A percentile compares a stretch with the other conserved stretches of the same genome.
phyloP scores from a whole-genome alignment of 768 basidiomycete species.

The Mrakia gelida region DNA sequence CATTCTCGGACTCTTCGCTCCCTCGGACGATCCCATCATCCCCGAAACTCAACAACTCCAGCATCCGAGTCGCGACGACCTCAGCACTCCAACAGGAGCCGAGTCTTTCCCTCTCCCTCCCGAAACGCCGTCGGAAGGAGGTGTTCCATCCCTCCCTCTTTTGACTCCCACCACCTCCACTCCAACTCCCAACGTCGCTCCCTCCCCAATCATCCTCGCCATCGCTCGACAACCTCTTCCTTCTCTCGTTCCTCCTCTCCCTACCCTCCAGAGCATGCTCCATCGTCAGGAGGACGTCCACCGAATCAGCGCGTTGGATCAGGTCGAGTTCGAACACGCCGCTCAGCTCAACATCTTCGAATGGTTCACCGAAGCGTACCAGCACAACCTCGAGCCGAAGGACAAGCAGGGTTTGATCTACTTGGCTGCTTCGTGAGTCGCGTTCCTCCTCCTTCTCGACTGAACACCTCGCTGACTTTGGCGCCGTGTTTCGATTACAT shows the following conservation, averaged over 20 bases:
- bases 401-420: slow-evolving; percentile 64
- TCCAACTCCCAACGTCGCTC: background rate
- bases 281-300: slow-evolving; percentile 67
- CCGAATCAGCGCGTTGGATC: slow-evolving; percentile 65
- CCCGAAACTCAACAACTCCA: background rate
- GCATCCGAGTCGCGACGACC: background rate
- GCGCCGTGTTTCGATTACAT: too few species aligned
- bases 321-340: slow-evolving; percentile 72
- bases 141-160: background rate
- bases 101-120: background rate
- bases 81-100: background rate
- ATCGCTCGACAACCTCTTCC: background rate
- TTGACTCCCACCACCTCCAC: background rate
- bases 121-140: background rate
- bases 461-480: background rate
- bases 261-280: slow-evolving; percentile 39
- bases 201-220: background rate
- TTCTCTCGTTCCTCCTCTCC: background rate
- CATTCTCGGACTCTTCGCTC: background rate
- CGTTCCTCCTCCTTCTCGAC: background rate
- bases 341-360: slow-evolving; percentile 90
- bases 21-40: slow-evolving; percentile 3
- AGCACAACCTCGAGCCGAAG: slow-evolving; percentile 80
- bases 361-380: slow-evolving; percentile 85
- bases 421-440: background rate